Conservation (phyloP, 164 flowering plant genomes). For the Tinospora cordifolia region DNA sequence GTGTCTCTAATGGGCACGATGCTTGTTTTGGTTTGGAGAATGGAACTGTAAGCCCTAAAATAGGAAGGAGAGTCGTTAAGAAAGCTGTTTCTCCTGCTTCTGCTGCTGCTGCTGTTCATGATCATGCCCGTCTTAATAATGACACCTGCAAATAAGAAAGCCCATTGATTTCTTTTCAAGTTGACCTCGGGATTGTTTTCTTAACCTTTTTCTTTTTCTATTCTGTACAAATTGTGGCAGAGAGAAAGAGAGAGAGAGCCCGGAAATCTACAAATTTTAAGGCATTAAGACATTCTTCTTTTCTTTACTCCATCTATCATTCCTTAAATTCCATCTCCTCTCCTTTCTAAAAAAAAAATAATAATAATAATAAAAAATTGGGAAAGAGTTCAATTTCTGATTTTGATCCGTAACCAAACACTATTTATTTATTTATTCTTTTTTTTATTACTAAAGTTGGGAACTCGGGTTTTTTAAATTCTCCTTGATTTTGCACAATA, state of each 20-base stretch:
- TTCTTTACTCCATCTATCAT: neutral
- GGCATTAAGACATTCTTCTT: neutral
- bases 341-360: neutral
- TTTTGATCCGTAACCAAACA: neutral
- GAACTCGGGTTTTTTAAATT: too few species aligned
- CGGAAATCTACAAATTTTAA: neutral
- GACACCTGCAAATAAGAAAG: constrained; percentile 9
- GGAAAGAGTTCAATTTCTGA: too few species aligned
- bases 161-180: constrained; percentile 14
- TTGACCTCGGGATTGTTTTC: constrained; percentile 14
- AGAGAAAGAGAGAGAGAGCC: constrained; percentile 12
- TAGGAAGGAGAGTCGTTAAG: constrained; percentile 12
- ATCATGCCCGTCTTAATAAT: constrained; percentile 23
- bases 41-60: neutral
- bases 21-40: neutral
- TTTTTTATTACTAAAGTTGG: too few species aligned
- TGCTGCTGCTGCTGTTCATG: constrained; percentile 6
- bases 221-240: neutral
- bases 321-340: neutral
- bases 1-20: constrained; percentile 10
- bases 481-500: neutral
- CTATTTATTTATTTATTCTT: neutral
- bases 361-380: too few species aligned
- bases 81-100: neutral
- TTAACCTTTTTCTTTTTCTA: neutral